Evolutionary conservation across 805 yeast genomes (phyloP).

Genomic region (Yamadazyma phyllophila): DNA sequence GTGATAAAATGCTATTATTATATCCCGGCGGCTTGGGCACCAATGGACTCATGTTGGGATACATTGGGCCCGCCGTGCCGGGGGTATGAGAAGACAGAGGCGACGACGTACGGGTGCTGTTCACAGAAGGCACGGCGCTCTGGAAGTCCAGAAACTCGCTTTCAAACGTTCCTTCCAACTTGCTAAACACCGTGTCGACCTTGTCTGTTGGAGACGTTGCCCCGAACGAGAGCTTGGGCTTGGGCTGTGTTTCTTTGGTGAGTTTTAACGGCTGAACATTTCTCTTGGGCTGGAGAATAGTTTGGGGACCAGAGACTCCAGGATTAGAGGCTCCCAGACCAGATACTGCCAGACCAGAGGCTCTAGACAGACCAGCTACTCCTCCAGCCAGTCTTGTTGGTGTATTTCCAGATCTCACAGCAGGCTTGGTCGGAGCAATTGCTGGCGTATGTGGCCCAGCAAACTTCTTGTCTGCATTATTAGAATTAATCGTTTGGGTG

Average conservation of each 20-base stretch:
- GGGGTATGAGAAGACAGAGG: too few relatives aligned
- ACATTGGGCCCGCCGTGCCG: too few relatives aligned
- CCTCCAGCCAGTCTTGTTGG: not conserved
- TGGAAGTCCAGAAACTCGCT: conserved; percentile 17
- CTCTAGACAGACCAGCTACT: not conserved
- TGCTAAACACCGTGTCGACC: conserved; percentile 19
- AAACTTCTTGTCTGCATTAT: conserved; percentile 10
- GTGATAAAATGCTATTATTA: conserved; percentile 9
- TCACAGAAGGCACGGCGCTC: conserved; percentile 13
- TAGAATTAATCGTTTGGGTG: conserved; percentile 19
- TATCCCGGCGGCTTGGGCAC: conserved; percentile 11
- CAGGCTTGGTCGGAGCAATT: conserved; percentile 3
- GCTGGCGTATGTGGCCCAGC: conserved; percentile 6
- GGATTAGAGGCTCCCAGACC: too few relatives aligned
- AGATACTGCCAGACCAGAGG: too few relatives aligned
- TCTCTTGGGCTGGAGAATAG: conserved; percentile 2
- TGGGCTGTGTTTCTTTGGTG: conserved; percentile 6
- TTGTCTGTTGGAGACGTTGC: conserved; percentile 17
- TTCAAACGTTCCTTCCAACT: conserved; percentile 24
- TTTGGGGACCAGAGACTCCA: too few relatives aligned
- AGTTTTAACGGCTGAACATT: conserved; percentile 12
- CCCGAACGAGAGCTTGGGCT: conserved; percentile 20
- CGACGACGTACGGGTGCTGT: not conserved
- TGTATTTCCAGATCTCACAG: not conserved
- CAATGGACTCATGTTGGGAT: conserved; percentile 2